Base-by-base conservation (phyloP, 176 grass and related monocot species). In the Eragrostis nindensis region DNA sequence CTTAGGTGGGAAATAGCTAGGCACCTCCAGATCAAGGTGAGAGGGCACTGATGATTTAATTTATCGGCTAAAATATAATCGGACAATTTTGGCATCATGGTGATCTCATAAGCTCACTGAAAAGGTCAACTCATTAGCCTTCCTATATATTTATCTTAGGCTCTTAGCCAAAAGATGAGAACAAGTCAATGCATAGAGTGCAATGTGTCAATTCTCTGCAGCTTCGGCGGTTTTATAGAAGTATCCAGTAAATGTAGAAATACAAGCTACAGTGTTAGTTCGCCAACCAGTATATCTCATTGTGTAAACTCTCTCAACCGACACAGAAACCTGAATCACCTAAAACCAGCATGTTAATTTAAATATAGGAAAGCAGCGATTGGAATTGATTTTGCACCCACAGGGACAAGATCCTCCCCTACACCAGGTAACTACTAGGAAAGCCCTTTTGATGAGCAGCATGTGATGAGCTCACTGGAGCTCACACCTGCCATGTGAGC, bases 401-500 rank as follows among this genome's bases (percentile, higher is more conserved):
- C 50, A 54, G 21, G 78, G 73, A 60, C 68, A 74, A 79, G 88
- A 90, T 86, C 74, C 81, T 85, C 50, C 32, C 26, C 66, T 77
- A 14, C 71, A 56, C 78, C 56, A 66, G 49, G 83, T 49, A 89
- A 67, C 78, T 77, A 77, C 73, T 59, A 85, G 78, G 83, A 82
- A 82, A 24, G 32, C 52, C 78, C 79, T 82, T 73, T 68, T 21
- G 27, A 17, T 64, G 49, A 40, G 71, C 60, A 73, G 48, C 83
- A 86, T 86, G 88, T 86, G 83, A 68, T 26, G 30, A 62, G 30
- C 49, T 48, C 66, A 72, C 77, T 81, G 54, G 64, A 77, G 88
- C 46, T 18, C 66, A 78, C 84, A 88, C 79, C 77, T 73, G 69
- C 88, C 87, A 88, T 96, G 93, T 92, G 90, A 89, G 46, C 29